Conservation (phyloP, 2,329 filamentous ascomycete genomes). For the Thielaviopsis euricoi region DNA sequence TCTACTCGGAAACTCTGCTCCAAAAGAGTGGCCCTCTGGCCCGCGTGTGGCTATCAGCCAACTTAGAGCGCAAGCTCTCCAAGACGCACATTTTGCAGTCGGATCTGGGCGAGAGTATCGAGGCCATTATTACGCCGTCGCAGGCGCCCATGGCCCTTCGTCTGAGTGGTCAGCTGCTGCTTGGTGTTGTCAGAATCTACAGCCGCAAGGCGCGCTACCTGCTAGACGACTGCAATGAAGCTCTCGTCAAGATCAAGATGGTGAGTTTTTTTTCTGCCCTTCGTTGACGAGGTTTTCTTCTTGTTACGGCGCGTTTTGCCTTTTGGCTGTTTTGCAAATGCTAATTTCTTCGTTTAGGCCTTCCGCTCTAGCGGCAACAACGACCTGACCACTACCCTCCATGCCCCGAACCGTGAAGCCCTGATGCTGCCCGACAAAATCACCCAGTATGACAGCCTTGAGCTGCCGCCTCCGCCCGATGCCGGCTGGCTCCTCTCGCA, state of each 20-base stretch:
- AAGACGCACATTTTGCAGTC: constrained; percentile 92
- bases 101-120: constrained; percentile 86
- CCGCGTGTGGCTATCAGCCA: constrained; percentile 95
- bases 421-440: constrained; percentile 83
- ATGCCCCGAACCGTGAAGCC: constrained; percentile 67
- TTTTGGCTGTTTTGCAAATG: constrained; percentile 2
- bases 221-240: constrained; percentile 93
- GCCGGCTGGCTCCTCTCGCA: constrained; percentile 69
- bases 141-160: constrained; percentile 91
- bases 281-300: too few species aligned
- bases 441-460: constrained; percentile 72
- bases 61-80: constrained; percentile 93
- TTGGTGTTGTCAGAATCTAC: constrained; percentile 95
- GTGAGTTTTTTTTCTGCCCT: constrained; percentile 30
- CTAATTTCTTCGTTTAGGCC: constrained; percentile 42
- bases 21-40: constrained; percentile 95
- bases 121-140: constrained; percentile 81
- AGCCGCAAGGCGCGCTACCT: constrained; percentile 93
- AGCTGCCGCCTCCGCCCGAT: constrained; percentile 70
- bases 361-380: constrained; percentile 92
- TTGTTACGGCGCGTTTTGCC: neutral
- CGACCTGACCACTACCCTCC: constrained; percentile 72
- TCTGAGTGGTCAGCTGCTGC: constrained; percentile 78
- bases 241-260: constrained; percentile 97
- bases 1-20: constrained; percentile 90